Base-by-base conservation (phyloP, 768 basidiomycete genomes). In the Rhodotorula diobovata region DNA sequence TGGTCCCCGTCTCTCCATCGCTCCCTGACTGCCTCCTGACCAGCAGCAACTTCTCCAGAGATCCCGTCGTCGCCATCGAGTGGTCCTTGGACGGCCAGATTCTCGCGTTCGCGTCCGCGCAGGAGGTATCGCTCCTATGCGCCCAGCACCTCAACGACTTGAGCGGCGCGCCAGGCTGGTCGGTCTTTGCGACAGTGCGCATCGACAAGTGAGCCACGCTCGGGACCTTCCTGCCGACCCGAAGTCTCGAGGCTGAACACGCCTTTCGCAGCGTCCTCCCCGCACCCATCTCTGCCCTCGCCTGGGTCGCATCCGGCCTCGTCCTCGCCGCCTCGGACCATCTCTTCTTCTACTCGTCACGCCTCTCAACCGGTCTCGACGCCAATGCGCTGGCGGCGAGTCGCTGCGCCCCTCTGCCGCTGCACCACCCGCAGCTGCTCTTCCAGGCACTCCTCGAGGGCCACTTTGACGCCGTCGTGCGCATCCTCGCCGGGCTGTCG, bases 401-500 rank as follows among this genome's bases (percentile, higher is more conserved):
- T 67, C 84, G 86, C 60, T 93, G 94, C 78, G 92, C 91, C 0
- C 93, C 95, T 8, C 81, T 97, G 46, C 86, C 87, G 28, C 91
- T 96, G 80, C 93, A 91, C 79, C 92, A 97, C 81, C 94, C 95
- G 8, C 91, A 94, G 77, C 89, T 95, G 85, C 79, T 98, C 28
- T 79, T 59, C 32, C 68, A 63, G 23, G 34, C 58, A 8, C 50
- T 70, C 18, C 55, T 54, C 23, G 59, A 65, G 51, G 70, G 88
- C 50, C 95, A 95, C 80, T 79, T 90, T 50, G 89, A 90, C 67
- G 79, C 93, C 14, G 93, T 95, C 55, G 92, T 94, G 76, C 85
- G 86, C 45, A 87, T 93, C 72, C 87, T 95, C 53, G 80, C 87
- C 30, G 86, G 87, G 62, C 85, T 98, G 20, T 84, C 85, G 15